Conservation (phyloP, 495 filamentous ascomycete species). For the Trichoderma orchidacearum region DNA sequence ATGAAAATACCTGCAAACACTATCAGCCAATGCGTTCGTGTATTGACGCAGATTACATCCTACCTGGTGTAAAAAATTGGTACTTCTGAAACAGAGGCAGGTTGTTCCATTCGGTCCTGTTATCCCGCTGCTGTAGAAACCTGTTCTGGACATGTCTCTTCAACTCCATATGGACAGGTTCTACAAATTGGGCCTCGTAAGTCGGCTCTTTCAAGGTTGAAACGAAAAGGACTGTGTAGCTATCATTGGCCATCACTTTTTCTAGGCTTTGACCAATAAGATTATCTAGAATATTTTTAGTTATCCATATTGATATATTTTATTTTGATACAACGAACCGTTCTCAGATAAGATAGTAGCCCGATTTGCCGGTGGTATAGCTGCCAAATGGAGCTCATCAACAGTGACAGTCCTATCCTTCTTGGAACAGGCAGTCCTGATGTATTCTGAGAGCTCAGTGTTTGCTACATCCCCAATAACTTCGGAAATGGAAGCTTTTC, state of each 20-base stretch:
- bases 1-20: constrained; percentile 62
- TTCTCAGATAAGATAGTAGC: constrained; percentile 44
- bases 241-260: constrained; percentile 14
- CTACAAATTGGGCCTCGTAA: constrained; percentile 32
- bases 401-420: constrained; percentile 26
- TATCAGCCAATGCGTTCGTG: constrained; percentile 19
- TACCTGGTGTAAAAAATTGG: constrained; percentile 68
- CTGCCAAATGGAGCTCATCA: constrained; percentile 34
- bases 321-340: constrained; percentile 27
- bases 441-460: constrained; percentile 18
- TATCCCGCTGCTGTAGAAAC: constrained; percentile 7
- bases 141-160: constrained; percentile 19
- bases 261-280: constrained; percentile 23
- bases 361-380: constrained; percentile 33
- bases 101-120: constrained; percentile 14
- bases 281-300: constrained; percentile 15
- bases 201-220: constrained; percentile 22
- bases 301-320: background rate
- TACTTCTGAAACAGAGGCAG: constrained; percentile 78
- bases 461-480: constrained; percentile 45
- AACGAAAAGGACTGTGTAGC: constrained; percentile 34
- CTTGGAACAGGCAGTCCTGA: constrained; percentile 16
- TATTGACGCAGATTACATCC: background rate
- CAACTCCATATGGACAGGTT: constrained; percentile 31
- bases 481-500: constrained; percentile 37